These are phyloP conservation scores for cucumber (Cucumis sativus) DNA, from an alignment of 306 rosid genomes.

Conservation along the genomic window Cucumber_9930_V3 NC_026655.2:1496001-1496500, in stretches of 20 bases:
- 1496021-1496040: neutral
- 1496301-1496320: neutral
- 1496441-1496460: constrained; percentile 51
- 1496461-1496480: constrained; percentile 42
- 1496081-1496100: neutral
- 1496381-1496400: constrained; percentile 56
- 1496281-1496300: neutral
- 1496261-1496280: too few relatives aligned
- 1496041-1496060: neutral
- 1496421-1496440: constrained; percentile 60
- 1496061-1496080: neutral
- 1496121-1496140: neutral
- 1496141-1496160: neutral
- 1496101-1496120: neutral
- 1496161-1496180: neutral
- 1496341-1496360: neutral
- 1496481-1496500: constrained; percentile 56
- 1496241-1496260: too few relatives aligned
- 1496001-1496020: neutral
- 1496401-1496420: constrained; percentile 43
- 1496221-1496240: too few relatives aligned
- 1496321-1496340: neutral
- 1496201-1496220: too few relatives aligned
- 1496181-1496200: neutral
- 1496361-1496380: neutral